Base-by-base conservation (phyloP, 1,139 yeast species). In the Zygosaccharomyces pseudobailii region DNA sequence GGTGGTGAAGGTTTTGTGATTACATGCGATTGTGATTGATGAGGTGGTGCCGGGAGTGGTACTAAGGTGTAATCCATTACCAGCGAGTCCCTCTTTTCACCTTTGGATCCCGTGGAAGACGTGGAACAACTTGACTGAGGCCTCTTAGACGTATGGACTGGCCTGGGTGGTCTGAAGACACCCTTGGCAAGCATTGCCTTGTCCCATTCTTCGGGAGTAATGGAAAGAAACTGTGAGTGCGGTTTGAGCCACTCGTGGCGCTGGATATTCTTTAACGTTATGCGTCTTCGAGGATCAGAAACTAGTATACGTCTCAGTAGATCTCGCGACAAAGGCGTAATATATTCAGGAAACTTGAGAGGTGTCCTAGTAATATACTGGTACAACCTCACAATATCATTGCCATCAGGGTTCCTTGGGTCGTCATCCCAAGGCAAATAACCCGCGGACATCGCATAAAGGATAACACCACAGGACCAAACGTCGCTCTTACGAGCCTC, bases 341-440 rank as follows among this genome's bases (percentile, higher is more conserved):
- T 82, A 63, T 88, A 90, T 66, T 90, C 97, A 2, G 98, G 98
- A 70, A 92, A 92, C 3, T 97, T 92, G 60, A 92, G 73, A 4
- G 96, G 89, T 1, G 97, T 88, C 46, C 82, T 76, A 41, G 97
- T 88, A 55, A 92, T 94, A 69, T 92, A 92, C 63, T 85, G 89
- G 70, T 92, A 94, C 50, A 92, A 74, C 65, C 85, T 83, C 25
- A 92, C 88, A 61, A 92, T 92, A 68, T 92, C 95, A 48, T 90
- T 86, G 46, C 97, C 97, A 63, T 92, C 96, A 36, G 96, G 97
- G 65, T 94, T 92, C 46, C 85, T 84, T 27, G 96, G 95, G 66
- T 92, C 99, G 67, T 92, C 98, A 65, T 92, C 99, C 73, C 89
- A 92, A 2, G 99, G 99, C 54, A 92, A 75, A 65, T 92, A 94